These are phyloP conservation scores for Pseudocercospora cruenta DNA, from an alignment of 2,329 filamentous ascomycete species.

Conservation along the genomic window DNA sequence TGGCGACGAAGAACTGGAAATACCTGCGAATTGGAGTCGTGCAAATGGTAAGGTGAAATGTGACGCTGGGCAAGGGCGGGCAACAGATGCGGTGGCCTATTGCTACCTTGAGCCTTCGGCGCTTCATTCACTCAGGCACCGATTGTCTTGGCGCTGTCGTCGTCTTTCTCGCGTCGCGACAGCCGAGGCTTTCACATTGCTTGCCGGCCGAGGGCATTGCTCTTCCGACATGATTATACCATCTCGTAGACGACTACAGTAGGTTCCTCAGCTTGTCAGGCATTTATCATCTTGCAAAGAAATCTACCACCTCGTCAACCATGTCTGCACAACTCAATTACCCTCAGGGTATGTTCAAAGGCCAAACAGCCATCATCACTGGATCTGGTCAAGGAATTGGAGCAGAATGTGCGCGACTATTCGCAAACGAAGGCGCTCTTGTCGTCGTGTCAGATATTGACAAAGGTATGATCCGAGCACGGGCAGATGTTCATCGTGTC, in stretches of 20 bases:
- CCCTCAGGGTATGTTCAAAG: slow-evolving; percentile 75
- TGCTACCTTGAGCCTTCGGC: background rate
- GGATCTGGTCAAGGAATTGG: slow-evolving; percentile 67
- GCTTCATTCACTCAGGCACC: background rate
- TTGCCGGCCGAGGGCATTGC: slow-evolving; percentile 5
- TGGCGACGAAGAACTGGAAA: background rate
- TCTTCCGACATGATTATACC: background rate
- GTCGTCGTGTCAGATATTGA: slow-evolving; percentile 86
- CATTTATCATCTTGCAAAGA: background rate
- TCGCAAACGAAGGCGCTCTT: slow-evolving; percentile 82
- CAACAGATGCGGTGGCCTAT: background rate
- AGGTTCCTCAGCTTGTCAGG: background rate
- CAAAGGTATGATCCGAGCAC: slow-evolving; percentile 53
- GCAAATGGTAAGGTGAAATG: background rate
- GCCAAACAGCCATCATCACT: slow-evolving; percentile 85
- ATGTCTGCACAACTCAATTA: slow-evolving; percentile 73
- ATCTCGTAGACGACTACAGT: background rate
- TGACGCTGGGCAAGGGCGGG: background rate
- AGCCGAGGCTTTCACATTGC: slow-evolving; percentile 1
- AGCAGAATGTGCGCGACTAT: slow-evolving; percentile 78
- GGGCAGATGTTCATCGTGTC: background rate
- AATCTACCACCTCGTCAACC: slow-evolving; percentile 6
- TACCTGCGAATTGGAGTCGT: background rate
- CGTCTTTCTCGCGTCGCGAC: background rate
- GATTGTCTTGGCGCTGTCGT: too few relatives aligned